A percentile compares a stretch with the other conserved stretches of the same genome.
Evolutionary conservation across 306 rosid species (phyloP).

Genomic region (Vicia villosa): DNA sequence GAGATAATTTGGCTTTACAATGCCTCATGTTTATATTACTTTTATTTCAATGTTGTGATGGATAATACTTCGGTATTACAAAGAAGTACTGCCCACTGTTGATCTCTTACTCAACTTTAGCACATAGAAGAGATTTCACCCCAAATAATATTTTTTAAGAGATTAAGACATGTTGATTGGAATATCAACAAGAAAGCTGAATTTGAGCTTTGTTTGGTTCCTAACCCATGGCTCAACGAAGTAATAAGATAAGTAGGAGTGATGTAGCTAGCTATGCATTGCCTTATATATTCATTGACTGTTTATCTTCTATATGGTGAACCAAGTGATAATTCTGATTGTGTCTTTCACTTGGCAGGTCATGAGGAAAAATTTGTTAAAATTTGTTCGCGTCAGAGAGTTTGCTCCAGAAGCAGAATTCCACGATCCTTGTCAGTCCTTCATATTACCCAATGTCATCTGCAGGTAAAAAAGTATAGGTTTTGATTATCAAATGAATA

Average conservation of each 20-base stretch:
- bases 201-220: constrained; percentile 1
- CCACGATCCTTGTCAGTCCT: constrained; percentile 57
- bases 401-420: constrained; percentile 94
- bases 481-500: neutral
- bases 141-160: constrained; percentile 7
- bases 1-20: neutral
- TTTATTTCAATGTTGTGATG: constrained; percentile 8
- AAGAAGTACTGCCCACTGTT: constrained; percentile 1
- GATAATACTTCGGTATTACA: neutral
- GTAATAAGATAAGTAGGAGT: constrained; percentile 11
- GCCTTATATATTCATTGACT: neutral
- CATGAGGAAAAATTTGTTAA: constrained; percentile 79
- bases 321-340: constrained; percentile 37
- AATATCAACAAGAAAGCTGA: constrained; percentile 22
- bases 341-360: constrained; percentile 57
- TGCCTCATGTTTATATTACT: neutral
- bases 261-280: neutral
- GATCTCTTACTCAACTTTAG: neutral
- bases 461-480: constrained; percentile 2
- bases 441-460: constrained; percentile 66
- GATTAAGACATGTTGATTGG: constrained; percentile 26
- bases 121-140: neutral
- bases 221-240: constrained; percentile 11
- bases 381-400: constrained; percentile 71
- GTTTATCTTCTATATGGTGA: constrained; percentile 29